Conservation (phyloP, 177 flowering plant species). For the Vitis hybrid region DNA sequence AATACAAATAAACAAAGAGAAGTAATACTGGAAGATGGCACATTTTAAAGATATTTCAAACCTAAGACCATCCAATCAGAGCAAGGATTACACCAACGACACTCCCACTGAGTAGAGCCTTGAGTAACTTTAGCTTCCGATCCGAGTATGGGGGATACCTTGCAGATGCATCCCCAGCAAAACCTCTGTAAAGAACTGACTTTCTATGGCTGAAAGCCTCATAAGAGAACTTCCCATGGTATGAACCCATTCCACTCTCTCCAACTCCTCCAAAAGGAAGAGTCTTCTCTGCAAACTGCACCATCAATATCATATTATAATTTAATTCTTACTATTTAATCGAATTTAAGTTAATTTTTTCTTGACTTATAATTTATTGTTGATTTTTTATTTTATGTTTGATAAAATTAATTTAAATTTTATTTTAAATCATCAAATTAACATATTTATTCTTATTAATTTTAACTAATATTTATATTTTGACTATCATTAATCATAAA, state of each 20-base stretch:
- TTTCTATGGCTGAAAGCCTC: slow-evolving; percentile 71
- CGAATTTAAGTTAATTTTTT: not conserved
- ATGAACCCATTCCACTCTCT: slow-evolving; percentile 65
- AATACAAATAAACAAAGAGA: not conserved
- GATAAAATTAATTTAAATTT: no score
- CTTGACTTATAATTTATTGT: no score
- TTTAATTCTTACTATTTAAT: not conserved
- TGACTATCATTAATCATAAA: no score
- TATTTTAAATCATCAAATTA: no score
- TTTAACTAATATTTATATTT: no score
- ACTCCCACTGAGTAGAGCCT: slow-evolving; percentile 55
- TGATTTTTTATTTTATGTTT: no score
- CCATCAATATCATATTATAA: slow-evolving; percentile 4
- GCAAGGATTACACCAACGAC: slow-evolving; percentile 41
- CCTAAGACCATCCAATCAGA: slow-evolving; percentile 35
- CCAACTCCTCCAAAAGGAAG: slow-evolving; percentile 96
- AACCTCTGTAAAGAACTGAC: slow-evolving; percentile 64
- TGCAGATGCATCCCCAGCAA: slow-evolving; percentile 56
- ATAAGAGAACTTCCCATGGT: slow-evolving; percentile 66
- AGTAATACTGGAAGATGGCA: no score
- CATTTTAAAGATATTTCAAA: not conserved
- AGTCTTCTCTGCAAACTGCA: slow-evolving; percentile 60
- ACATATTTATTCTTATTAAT: no score
- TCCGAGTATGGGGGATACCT: slow-evolving; percentile 80
- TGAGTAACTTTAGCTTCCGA: slow-evolving; percentile 49